Evolutionary conservation across 164 flowering plant species (phyloP).

Genomic region (Stephania japonica): DNA sequence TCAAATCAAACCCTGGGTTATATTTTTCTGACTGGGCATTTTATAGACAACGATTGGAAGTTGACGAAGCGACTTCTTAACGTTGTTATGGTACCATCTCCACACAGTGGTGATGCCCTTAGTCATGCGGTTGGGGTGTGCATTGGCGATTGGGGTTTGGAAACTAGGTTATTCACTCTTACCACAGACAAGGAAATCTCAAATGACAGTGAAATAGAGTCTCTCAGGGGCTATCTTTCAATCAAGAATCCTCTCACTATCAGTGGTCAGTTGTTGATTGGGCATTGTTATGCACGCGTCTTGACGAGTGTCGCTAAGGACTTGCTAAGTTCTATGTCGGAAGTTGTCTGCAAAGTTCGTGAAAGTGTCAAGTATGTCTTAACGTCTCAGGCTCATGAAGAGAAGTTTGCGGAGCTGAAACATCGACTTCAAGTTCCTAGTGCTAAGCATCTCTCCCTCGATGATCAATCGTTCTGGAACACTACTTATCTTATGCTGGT

Average conservation of each 20-base stretch:
- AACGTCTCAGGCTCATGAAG: conserved; percentile 43
- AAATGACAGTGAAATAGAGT: conserved; percentile 34
- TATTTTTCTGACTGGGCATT: conserved; percentile 61
- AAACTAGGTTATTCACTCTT: conserved; percentile 47
- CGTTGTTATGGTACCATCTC: conserved; percentile 48
- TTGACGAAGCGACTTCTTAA: conserved; percentile 53
- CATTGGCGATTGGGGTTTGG: conserved; percentile 62
- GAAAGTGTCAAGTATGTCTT: conserved; percentile 65
- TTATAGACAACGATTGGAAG: conserved; percentile 67
- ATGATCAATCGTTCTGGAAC: conserved; percentile 57
- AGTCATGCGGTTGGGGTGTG: conserved; percentile 53
- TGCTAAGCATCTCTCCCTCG: conserved; percentile 38
- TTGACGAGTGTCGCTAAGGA: conserved; percentile 57
- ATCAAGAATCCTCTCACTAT: conserved; percentile 41
- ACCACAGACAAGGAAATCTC: conserved; percentile 43
- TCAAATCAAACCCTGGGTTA: conserved; percentile 55
- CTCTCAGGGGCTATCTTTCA: conserved; percentile 52
- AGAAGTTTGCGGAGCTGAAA: conserved; percentile 52
- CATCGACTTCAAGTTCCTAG: conserved; percentile 67
- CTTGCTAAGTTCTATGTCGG: conserved; percentile 29
- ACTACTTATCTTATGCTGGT: conserved; percentile 65
- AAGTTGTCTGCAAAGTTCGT: conserved; percentile 49
- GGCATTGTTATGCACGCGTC: conserved; percentile 54
- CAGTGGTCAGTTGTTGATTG: conserved; percentile 50
- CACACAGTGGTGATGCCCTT: conserved; percentile 50